Evolutionary conservation across 345 rosid species (phyloP).

Genomic region (Corchorus capsularis): DNA sequence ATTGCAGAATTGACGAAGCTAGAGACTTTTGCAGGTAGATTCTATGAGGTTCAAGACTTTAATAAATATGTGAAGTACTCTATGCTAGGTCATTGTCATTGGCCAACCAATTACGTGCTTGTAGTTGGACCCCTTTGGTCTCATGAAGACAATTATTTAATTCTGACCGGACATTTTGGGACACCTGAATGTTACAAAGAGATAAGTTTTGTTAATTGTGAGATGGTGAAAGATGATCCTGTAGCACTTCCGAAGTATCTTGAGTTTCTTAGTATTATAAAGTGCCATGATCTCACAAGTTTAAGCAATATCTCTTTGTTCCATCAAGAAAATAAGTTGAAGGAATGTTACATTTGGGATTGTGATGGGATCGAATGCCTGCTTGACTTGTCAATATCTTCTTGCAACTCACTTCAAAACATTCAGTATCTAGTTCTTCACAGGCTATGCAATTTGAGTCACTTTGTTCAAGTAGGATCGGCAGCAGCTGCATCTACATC

Average conservation of each 20-base stretch:
- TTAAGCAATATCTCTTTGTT: background rate
- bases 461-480: background rate
- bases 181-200: too few species aligned
- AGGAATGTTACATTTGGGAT: background rate
- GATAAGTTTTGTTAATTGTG: background rate
- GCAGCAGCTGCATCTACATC: background rate
- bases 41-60: background rate
- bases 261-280: background rate
- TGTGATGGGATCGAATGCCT: background rate
- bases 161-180: too few species aligned
- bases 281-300: background rate
- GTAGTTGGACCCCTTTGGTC: background rate
- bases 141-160: too few species aligned
- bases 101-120: background rate
- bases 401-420: background rate
- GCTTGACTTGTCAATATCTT: background rate
- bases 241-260: background rate
- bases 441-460: background rate
- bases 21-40: background rate
- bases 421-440: background rate
- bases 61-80: background rate
- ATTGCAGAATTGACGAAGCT: background rate
- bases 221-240: background rate
- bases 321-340: background rate
- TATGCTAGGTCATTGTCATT: background rate